Evolutionary conservation across 345 rosid genomes (phyloP).

Genomic region (Mercurialis annua): DNA sequence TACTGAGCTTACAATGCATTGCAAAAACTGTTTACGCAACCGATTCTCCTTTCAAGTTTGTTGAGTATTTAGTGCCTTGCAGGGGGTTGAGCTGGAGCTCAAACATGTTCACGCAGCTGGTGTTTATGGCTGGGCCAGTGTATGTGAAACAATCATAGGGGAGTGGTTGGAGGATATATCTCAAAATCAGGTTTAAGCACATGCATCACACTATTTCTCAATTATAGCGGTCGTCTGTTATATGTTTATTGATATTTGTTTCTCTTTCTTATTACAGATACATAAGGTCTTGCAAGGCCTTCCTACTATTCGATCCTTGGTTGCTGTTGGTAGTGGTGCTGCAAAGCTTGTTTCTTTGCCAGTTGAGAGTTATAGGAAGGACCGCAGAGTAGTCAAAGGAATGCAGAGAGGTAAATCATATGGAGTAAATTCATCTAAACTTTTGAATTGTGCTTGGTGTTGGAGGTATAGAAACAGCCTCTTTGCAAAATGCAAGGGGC

Average conservation of each 20-base stretch:
- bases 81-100: slow-evolving; percentile 92
- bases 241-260: background rate
- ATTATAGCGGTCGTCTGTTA: slow-evolving; percentile 1
- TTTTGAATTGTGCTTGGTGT: background rate
- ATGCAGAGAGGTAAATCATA: slow-evolving; percentile 82
- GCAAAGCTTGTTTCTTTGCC: slow-evolving; percentile 81
- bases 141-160: slow-evolving; percentile 77
- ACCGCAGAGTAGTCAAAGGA: slow-evolving; percentile 77
- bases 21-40: background rate
- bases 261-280: slow-evolving; percentile 39
- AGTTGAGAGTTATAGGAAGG: slow-evolving; percentile 82
- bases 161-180: slow-evolving; percentile 96
- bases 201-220: slow-evolving; percentile 11
- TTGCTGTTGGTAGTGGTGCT: slow-evolving; percentile 75
- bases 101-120: slow-evolving; percentile 88
- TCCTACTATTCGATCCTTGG: slow-evolving; percentile 71
- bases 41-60: background rate
- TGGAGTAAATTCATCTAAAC: slow-evolving; percentile 2
- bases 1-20: background rate
- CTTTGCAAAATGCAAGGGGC: too few species aligned
- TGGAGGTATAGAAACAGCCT: background rate
- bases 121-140: slow-evolving; percentile 78
- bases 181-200: slow-evolving; percentile 72
- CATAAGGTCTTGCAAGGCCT: slow-evolving; percentile 67
- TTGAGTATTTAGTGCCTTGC: slow-evolving; percentile 1